Evolutionary conservation across 1,139 yeast species (phyloP), one percentile per base, ranked within the genome.

Genomic region (Kluyveromyces sp.): DNA sequence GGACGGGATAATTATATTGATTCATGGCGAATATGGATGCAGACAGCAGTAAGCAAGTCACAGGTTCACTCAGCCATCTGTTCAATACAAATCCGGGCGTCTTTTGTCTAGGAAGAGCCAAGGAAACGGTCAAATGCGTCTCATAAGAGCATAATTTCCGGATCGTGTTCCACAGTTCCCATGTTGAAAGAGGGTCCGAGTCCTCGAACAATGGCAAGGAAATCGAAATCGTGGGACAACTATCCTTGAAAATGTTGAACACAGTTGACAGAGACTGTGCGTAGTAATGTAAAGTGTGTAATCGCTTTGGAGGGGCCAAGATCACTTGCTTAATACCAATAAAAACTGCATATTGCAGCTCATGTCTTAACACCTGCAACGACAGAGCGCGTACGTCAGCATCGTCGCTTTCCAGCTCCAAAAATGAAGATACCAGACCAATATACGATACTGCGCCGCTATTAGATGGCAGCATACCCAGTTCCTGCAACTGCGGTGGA

Each of bases 121-220:
- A 59, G 0, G 83, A 78, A 3, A 80, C 73, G 1, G 76, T 70
- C 13, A 81, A 61, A 20, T 75, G 70, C 2, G 63, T 52, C 36
- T 78, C 69, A 51, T 78, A 77, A 43, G 71, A 69, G 53, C 80
- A 76, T 33, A 72, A 64, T 6, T 70, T 66, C 20, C 85, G 64
- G 9, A 80, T 71, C 0, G 82, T 70, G 53, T 80, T 77, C 87
- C 87, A 80, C 52, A 78, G 70, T 45, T 78, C 83, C 87, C 87
- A 80, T 2, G 82, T 76, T 2, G 80, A 75, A 32, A 79, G 57
- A 6, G 73, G 65, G 56, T 78, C 82, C 13, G 69, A 59, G 13
- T 73, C 72, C 26, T 74, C 73, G 22, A 58, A 66, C 13, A 60
- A 41, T 48, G 63, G 67, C 37, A 63, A 43, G 2, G 67, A 63